Percentiles rank a stretch among this genome's conserved stretches.
phyloP scores from a whole-genome alignment of 2,329 filamentous ascomycete species.

The Spiromastix sp. region DNA sequence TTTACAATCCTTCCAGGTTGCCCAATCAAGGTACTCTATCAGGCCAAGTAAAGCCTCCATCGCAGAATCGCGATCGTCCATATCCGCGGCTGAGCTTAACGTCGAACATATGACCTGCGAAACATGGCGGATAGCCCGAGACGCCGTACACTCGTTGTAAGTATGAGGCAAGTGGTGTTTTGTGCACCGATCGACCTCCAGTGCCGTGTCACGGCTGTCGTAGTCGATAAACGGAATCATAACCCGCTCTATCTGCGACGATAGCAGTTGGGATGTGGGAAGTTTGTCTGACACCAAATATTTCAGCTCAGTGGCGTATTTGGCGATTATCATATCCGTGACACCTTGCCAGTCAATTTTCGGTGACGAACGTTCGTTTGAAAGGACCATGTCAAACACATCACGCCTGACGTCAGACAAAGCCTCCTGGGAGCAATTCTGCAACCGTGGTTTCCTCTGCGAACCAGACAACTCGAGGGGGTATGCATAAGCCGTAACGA shows the following conservation, averaged over 20 bases:
- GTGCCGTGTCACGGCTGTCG: constrained; percentile 15
- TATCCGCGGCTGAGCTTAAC: constrained; percentile 16
- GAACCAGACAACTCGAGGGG: constrained; percentile 26
- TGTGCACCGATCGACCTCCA: constrained; percentile 24
- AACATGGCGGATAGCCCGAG: constrained; percentile 20
- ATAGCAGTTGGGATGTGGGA: constrained; percentile 13
- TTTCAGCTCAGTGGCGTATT: constrained; percentile 49
- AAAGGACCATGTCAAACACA: constrained; percentile 34
- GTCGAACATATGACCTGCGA: constrained; percentile 23
- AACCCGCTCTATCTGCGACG: constrained; percentile 18
- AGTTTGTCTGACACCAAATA: constrained; percentile 21
- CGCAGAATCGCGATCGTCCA: constrained; percentile 16
- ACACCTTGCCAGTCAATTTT: constrained; percentile 56
- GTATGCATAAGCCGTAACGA: constrained; percentile 39
- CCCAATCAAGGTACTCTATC: constrained; percentile 46
- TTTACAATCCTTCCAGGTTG: constrained; percentile 48
- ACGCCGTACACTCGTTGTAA: constrained; percentile 14
- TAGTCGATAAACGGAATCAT: constrained; percentile 28
- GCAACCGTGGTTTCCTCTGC: constrained; percentile 32
- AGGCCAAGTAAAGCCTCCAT: constrained; percentile 29
- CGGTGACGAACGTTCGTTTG: constrained; percentile 17
- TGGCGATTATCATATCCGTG: constrained; percentile 53
- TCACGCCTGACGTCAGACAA: constrained; percentile 33
- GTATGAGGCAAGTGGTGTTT: constrained; percentile 23
- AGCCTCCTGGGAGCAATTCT: constrained; percentile 20